Evolutionary conservation across 495 filamentous ascomycete species (phyloP), one percentile per base, ranked within the genome.

Genomic region (Penicillium chermesinum): DNA sequence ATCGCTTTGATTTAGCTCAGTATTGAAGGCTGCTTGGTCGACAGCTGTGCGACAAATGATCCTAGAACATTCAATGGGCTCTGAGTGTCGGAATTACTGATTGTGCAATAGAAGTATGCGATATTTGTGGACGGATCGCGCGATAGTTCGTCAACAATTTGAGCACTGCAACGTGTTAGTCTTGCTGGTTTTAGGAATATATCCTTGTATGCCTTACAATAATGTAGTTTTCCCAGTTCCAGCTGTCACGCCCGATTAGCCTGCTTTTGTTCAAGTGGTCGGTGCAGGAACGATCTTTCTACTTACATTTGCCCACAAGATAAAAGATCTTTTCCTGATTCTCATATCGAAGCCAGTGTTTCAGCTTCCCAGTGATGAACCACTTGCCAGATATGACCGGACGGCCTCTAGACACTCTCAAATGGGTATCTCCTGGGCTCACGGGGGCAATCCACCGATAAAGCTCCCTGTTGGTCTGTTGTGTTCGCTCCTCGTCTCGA

Each of bases 91-190:
- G 48, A 34, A 14, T 57, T 41, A 33, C 50, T 41, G 22, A 60
- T 54, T n/a, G 57, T 46, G 39, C 54, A 57, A 14, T 60, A 60
- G 22, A 60, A 60, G 32, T 60, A 60, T 15, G 54, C 57, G 22
- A 57, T 20, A 17, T 32, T 43, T 9, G 54, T 13, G 7, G 10
- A 12, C 37, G 41, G 18, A 10, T 50, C 35, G 9, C 30, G 35
- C 1, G 50, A 45, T 3, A 60, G 32, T 14, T 60, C 48, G 18
- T 57, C 41, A 2, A 57, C 57, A 27, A 20, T 41, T 43, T 60
- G 57, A 1, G 57, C 57, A 50, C 57, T 60, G 38, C 2, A 22
- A 22, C 6, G 2, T 14, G 37, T 35, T 43, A 40, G 20, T 3
- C 22, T 16, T n/a, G 19, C n/a, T 6, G 1, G 14, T 17, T 18